A percentile compares a stretch with the other conserved stretches of the same genome.
Conservation (phyloP, 805 yeast species). For the Wickerhamomyces hampshirensis region DNA sequence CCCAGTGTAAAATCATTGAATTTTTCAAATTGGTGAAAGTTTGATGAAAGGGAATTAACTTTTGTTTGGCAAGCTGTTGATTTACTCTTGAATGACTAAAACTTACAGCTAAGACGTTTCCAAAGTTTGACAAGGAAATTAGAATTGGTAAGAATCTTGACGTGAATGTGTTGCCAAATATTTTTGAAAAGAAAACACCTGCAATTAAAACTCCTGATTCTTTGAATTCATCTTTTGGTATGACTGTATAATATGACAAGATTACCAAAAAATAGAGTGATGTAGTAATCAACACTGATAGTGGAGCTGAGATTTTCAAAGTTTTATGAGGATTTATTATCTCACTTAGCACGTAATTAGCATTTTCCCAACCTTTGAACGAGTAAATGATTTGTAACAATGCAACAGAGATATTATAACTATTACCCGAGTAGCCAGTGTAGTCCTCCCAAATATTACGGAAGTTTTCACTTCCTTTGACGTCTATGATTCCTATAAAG, state of each 20-base stretch:
- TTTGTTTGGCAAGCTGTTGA: constrained; percentile 50
- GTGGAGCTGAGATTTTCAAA: constrained; percentile 55
- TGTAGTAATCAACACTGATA: constrained; percentile 50
- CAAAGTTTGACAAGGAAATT: constrained; percentile 58
- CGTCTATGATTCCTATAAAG: constrained; percentile 28
- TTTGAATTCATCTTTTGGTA: constrained; percentile 40
- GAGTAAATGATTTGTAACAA: constrained; percentile 56
- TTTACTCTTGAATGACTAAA: constrained; percentile 58
- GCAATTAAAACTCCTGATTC: constrained; percentile 61
- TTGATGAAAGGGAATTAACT: constrained; percentile 44
- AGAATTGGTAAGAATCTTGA: constrained; percentile 47
- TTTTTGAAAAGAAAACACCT: constrained; percentile 52
- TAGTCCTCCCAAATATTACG: constrained; percentile 33
- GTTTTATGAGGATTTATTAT: constrained; percentile 52
- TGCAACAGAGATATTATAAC: constrained; percentile 51
- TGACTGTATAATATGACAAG: constrained; percentile 45
- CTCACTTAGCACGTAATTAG: constrained; percentile 58
- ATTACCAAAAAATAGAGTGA: constrained; percentile 52
- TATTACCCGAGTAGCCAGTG: constrained; percentile 35
- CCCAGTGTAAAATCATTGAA: constrained; percentile 51
- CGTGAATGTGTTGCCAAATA: constrained; percentile 53
- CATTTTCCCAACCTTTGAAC: constrained; percentile 69
- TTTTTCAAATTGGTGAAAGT: constrained; percentile 39
- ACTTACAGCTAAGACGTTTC: constrained; percentile 60
- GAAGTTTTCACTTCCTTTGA: constrained; percentile 29